These are phyloP conservation scores for Alternaria alternata DNA, from an alignment of 2,329 filamentous ascomycete species.

Conservation along the genomic window DNA sequence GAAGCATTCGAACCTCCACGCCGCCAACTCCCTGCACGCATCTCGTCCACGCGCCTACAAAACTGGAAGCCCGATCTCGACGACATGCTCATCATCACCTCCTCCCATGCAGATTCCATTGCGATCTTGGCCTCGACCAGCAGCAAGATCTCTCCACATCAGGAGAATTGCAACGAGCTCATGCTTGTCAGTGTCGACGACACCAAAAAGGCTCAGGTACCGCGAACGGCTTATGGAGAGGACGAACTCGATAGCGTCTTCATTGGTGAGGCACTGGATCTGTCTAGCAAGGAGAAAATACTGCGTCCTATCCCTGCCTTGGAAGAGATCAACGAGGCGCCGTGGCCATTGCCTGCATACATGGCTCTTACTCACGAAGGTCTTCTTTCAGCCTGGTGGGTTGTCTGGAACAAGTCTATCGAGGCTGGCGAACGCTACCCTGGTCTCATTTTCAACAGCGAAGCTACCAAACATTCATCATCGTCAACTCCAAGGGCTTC, in stretches of 20 bases:
- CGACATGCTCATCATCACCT: slow-evolving; percentile 82
- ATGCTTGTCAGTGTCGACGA: slow-evolving; percentile 79
- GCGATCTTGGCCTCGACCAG: slow-evolving; percentile 80
- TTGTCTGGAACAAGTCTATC: slow-evolving; percentile 89
- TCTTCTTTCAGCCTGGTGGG: slow-evolving; percentile 85
- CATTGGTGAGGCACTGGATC: slow-evolving; percentile 81
- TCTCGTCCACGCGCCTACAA: slow-evolving; percentile 78
- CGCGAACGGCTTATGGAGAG: slow-evolving; percentile 37
- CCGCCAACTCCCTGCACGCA: slow-evolving; percentile 70
- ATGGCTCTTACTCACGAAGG: slow-evolving; percentile 91
- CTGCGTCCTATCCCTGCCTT: slow-evolving; percentile 78
- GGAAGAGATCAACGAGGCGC: slow-evolving; percentile 78
- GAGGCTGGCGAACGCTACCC: slow-evolving; percentile 76
- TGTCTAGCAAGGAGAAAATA: slow-evolving; percentile 83
- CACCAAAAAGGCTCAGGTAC: slow-evolving; percentile 74
- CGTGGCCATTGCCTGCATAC: slow-evolving; percentile 81
- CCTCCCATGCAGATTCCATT: slow-evolving; percentile 80
- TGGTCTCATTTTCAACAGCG: slow-evolving; percentile 65
- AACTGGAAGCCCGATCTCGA: slow-evolving; percentile 82
- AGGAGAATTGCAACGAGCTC: slow-evolving; percentile 72
- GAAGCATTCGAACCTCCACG: slow-evolving; percentile 61
- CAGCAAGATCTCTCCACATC: slow-evolving; percentile 68
- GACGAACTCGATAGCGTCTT: slow-evolving; percentile 72
- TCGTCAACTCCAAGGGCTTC: slow-evolving; percentile 27
- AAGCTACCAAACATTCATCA: slow-evolving; percentile 33